Base-by-base conservation (phyloP, 2,329 filamentous ascomycete species). In the Sclerotinia glacialis region DNA sequence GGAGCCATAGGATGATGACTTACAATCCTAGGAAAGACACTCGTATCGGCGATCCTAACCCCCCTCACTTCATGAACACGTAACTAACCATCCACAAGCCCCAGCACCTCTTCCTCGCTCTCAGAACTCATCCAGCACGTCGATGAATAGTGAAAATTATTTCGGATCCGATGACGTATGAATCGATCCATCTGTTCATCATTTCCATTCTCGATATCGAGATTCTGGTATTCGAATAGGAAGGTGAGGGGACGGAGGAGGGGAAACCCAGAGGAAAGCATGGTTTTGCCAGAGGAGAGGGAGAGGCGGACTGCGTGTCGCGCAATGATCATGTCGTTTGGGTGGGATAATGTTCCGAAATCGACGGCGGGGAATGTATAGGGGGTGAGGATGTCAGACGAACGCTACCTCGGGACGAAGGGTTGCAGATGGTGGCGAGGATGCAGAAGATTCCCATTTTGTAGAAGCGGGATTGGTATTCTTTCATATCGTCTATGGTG, bases 41-140 rank as follows among this genome's bases (percentile, higher is more conserved):
- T 66, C 12, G 69, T 70, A 71, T 74, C 73, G 18, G 69, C 71
- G 56, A 74, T 67, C 40, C 72, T 64, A 18, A 74, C 67, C 50
- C 71, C 72, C 44, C 64, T 67, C 1, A 70, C 72, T n/a, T 72
- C 71, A 54, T 73, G 71, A 3, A 74, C 73, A 40, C 66, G 53
- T 16, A 74, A 68, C 58, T 67, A 59, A 9, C 66, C 50, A 67
- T 73, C 70, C n/a, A 74, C 73, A 3, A 74, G 72, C 3, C 73
- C 72, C 9, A 16, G 46, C 1, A 12, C n/a, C 21, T 34, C 23
- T 40, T 56, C 46, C 34, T 49, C 28, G 7, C n/a, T 34, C 12
- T 26, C 49, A 28, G 34, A 26, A 26, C n/a, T 47, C 47, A 63
- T 63, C 18, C 47, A 31, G 44, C 23, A 63, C 53, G 31, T 63